phyloP scores from a whole-genome alignment of 768 basidiomycete species.

The Amanita exitialis region DNA sequence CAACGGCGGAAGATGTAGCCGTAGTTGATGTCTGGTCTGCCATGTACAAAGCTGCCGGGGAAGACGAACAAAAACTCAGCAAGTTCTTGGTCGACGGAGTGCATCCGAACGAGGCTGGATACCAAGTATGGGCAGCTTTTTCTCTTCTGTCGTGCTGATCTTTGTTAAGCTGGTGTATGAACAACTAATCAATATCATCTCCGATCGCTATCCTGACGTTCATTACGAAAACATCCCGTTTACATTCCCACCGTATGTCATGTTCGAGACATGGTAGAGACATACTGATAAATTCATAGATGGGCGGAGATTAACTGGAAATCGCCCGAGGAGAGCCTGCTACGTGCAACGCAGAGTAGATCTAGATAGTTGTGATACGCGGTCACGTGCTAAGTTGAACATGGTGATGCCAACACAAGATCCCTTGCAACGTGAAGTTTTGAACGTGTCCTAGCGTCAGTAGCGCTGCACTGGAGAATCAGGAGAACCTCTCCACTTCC shows the following conservation, averaged over 20 bases:
- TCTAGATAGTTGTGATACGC: constrained; percentile 15
- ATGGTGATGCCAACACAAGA: constrained; percentile 18
- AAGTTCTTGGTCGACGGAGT: constrained; percentile 64
- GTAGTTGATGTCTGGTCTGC: constrained; percentile 68
- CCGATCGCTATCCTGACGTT: constrained; percentile 52
- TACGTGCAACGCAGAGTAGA: background rate
- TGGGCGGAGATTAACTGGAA: constrained; percentile 22
- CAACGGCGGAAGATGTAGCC: constrained; percentile 39
- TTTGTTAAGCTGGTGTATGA: constrained; percentile 53
- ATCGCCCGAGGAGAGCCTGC: background rate
- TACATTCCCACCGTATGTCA: constrained; percentile 52
- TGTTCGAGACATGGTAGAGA: constrained; percentile 2
- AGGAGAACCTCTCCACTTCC: constrained; percentile 8
- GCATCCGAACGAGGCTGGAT: constrained; percentile 70
- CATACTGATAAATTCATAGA: constrained; percentile 7
- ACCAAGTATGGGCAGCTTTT: constrained; percentile 38
- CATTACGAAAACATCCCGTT: constrained; percentile 49
- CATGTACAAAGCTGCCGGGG: constrained; percentile 67
- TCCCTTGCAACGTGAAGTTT: background rate
- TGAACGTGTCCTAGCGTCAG: background rate
- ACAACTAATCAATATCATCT: constrained; percentile 46
- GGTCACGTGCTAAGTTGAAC: constrained; percentile 46
- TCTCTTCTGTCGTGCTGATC: background rate
- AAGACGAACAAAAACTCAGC: constrained; percentile 40
- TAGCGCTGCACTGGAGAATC: constrained; percentile 3